phyloP scores from a whole-genome alignment of 192 early-diverging fungal genomes.

The Backusella tuberculispora region DNA sequence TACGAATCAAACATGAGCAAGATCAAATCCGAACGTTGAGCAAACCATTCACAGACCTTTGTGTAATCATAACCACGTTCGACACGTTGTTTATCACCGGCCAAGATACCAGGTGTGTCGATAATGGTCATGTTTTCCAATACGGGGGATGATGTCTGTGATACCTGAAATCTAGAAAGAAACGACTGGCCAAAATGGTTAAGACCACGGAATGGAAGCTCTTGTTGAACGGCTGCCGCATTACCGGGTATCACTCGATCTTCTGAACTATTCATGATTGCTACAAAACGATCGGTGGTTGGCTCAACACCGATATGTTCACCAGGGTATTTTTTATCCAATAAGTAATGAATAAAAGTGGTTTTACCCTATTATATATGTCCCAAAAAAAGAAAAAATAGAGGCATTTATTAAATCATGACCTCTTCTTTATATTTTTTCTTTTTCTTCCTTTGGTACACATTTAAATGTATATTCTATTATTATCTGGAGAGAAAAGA shows the following conservation, averaged over 20 bases:
- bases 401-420: neutral
- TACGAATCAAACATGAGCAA: conserved; percentile 87
- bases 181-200: conserved; percentile 82
- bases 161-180: conserved; percentile 70
- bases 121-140: conserved; percentile 84
- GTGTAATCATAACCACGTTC: conserved; percentile 85
- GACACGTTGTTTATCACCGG: conserved; percentile 83
- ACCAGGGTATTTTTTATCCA: conserved; percentile 81
- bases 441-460: neutral
- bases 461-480: too few species aligned
- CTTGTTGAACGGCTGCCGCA: conserved; percentile 81
- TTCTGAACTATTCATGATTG: conserved; percentile 77
- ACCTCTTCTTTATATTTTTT: neutral
- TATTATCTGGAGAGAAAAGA: neutral
- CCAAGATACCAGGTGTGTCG: conserved; percentile 90
- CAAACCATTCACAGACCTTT: conserved; percentile 84
- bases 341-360: conserved; percentile 79
- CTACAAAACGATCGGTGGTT: conserved; percentile 85
- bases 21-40: conserved; percentile 82
- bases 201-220: conserved; percentile 81
- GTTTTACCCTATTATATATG: conserved; percentile 68
- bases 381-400: neutral
- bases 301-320: conserved; percentile 88
- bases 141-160: conserved; percentile 74
- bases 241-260: conserved; percentile 84